Conservation (phyloP, 1,284 basidiomycete genomes). For the Ganoderma sp. region DNA sequence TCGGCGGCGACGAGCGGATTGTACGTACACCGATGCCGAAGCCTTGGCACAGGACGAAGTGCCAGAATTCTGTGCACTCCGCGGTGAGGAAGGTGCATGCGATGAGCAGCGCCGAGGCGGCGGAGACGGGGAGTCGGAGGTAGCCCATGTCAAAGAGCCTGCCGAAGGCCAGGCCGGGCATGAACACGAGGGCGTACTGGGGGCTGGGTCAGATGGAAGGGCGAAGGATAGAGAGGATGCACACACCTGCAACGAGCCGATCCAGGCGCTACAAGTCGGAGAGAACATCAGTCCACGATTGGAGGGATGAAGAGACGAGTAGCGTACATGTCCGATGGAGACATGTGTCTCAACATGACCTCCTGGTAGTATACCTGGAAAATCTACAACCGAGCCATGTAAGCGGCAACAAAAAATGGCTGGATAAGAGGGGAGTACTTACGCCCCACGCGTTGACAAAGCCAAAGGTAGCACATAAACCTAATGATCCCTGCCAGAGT, state of each 20-base stretch:
- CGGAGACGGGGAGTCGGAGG: constrained; percentile 48
- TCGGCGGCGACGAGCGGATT: too few species aligned
- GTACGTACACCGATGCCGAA: constrained; percentile 49
- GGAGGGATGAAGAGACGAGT: neutral
- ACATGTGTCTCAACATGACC: constrained; percentile 41
- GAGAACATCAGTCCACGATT: neutral
- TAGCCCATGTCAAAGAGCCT: constrained; percentile 60
- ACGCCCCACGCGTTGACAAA: constrained; percentile 52
- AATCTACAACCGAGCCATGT: constrained; percentile 35
- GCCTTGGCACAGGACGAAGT: constrained; percentile 49
- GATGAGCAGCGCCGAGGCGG: constrained; percentile 45
- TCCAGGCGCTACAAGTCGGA: constrained; percentile 62
- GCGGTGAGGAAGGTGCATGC: constrained; percentile 54
- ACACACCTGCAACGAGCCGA: constrained; percentile 69
- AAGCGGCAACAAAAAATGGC: too few species aligned
- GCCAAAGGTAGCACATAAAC: constrained; percentile 47
- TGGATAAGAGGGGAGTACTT: constrained; percentile 24
- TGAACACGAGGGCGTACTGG: constrained; percentile 53
- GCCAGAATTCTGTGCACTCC: constrained; percentile 58
- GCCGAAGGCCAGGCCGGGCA: constrained; percentile 54
- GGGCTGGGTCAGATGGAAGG: neutral
- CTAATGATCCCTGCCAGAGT: constrained; percentile 29
- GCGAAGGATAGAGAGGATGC: too few species aligned
- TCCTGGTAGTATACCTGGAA: constrained; percentile 55
- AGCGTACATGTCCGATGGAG: constrained; percentile 60